These are phyloP conservation scores for Chrysanthemum makinoi DNA, from an alignment of 129 eudicot genomes.

Conservation along the genomic window DNA sequence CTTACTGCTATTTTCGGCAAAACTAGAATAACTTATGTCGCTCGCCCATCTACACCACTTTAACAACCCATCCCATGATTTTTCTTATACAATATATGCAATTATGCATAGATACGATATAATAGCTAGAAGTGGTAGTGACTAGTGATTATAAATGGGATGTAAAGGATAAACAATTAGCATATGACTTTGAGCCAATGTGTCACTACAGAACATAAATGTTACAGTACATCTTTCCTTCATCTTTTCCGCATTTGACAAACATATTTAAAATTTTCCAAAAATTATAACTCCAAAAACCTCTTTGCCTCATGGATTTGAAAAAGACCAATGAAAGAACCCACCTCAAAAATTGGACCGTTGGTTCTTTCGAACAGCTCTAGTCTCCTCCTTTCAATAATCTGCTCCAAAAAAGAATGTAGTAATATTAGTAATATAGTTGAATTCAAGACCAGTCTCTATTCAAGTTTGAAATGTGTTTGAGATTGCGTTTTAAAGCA, in stretches of 20 bases:
- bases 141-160: background rate
- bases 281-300: slow-evolving; percentile 21
- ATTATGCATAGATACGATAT: background rate
- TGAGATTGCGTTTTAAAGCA: too few species aligned
- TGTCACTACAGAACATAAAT: slow-evolving; percentile 6
- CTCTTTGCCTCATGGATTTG: slow-evolving; percentile 32
- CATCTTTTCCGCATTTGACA: slow-evolving; percentile 36
- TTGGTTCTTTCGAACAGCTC: slow-evolving; percentile 25
- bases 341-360: slow-evolving; percentile 50
- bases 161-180: slow-evolving; percentile 22
- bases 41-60: background rate
- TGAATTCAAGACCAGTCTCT: background rate
- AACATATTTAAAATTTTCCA: slow-evolving; percentile 26
- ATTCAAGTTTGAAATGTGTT: background rate
- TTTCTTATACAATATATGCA: background rate
- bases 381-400: slow-evolving; percentile 42
- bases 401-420: slow-evolving; percentile 39
- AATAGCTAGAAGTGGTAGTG: background rate
- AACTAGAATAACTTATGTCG: background rate
- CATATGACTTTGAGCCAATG: slow-evolving; percentile 30
- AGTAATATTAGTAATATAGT: background rate
- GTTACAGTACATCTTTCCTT: slow-evolving; percentile 38
- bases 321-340: slow-evolving; percentile 43
- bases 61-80: background rate
- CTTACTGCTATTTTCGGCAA: too few species aligned